phyloP scores from a whole-genome alignment of 768 basidiomycete genomes.

The Lactarius indigo region DNA sequence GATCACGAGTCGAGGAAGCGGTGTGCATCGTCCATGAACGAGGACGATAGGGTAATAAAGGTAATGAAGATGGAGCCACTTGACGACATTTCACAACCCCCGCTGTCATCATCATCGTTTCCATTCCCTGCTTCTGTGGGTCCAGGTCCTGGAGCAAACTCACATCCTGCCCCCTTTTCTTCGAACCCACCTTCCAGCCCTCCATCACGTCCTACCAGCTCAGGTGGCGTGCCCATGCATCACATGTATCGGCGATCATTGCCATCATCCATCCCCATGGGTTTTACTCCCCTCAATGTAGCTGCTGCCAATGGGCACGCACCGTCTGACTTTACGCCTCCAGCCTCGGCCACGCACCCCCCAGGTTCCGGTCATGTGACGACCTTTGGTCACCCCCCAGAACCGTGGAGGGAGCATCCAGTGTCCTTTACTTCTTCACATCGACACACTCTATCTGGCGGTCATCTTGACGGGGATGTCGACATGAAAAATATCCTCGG shows the following conservation, averaged over 20 bases:
- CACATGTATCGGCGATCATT: constrained; percentile 16
- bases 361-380: constrained; percentile 29
- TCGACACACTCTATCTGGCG: constrained; percentile 32
- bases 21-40: constrained; percentile 46
- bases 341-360: constrained; percentile 28
- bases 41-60: constrained; percentile 42
- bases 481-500: constrained; percentile 24
- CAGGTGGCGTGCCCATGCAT: constrained; percentile 29
- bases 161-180: constrained; percentile 25
- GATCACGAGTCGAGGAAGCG: constrained; percentile 47
- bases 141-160: constrained; percentile 20
- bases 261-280: constrained; percentile 20
- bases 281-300: constrained; percentile 28
- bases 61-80: constrained; percentile 48
- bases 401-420: constrained; percentile 21
- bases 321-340: constrained; percentile 27
- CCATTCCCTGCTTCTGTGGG: constrained; percentile 26
- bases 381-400: constrained; percentile 32
- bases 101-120: constrained; percentile 22
- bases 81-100: constrained; percentile 37
- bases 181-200: constrained; percentile 27
- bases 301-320: constrained; percentile 24
- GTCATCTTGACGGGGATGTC: constrained; percentile 26
- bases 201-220: constrained; percentile 35
- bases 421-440: constrained; percentile 25